Conservation (phyloP, 306 rosid genomes). For the Mucuna pruriens region DNA sequence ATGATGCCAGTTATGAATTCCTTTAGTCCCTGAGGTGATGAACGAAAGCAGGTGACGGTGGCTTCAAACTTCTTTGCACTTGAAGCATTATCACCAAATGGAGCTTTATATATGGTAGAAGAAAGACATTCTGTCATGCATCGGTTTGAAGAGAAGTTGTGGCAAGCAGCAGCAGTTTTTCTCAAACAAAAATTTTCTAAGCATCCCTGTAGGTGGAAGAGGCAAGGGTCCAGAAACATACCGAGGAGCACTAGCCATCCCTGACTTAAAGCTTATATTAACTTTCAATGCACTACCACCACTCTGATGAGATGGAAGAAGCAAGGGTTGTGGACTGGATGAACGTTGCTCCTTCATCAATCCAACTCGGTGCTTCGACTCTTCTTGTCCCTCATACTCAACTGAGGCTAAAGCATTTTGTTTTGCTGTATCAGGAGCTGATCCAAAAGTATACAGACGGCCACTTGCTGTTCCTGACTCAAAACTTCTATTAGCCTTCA, state of each 20-base stretch:
- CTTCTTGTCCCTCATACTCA: constrained; percentile 64
- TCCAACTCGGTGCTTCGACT: constrained; percentile 49
- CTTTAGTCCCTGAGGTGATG: constrained; percentile 75
- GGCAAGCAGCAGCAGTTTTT: constrained; percentile 80
- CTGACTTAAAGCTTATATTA: constrained; percentile 60
- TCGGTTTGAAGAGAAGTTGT: constrained; percentile 66
- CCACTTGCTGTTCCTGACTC: constrained; percentile 56
- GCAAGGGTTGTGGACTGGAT: constrained; percentile 72
- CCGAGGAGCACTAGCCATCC: constrained; percentile 55
- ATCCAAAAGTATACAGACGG: constrained; percentile 57
- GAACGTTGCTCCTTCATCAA: constrained; percentile 45
- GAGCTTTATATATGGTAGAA: constrained; percentile 71
- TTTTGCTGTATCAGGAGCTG: constrained; percentile 54
- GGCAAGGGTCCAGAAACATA: constrained; percentile 73
- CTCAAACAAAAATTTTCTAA: constrained; percentile 58
- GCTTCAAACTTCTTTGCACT: constrained; percentile 76
- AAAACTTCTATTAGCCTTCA: constrained; percentile 61
- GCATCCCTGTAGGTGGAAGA: constrained; percentile 58
- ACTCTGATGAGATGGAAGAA: constrained; percentile 59
- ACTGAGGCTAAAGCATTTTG: constrained; percentile 54
- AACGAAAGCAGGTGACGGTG: constrained; percentile 73
- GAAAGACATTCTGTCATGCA: constrained; percentile 70
- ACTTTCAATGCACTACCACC: constrained; percentile 48
- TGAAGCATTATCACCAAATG: constrained; percentile 68
- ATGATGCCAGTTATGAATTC: constrained; percentile 88